Evolutionary conservation across 2,329 filamentous ascomycete genomes (phyloP), one percentile per base, ranked within the genome.

Genomic region (Ceratocystis smalleyi): DNA sequence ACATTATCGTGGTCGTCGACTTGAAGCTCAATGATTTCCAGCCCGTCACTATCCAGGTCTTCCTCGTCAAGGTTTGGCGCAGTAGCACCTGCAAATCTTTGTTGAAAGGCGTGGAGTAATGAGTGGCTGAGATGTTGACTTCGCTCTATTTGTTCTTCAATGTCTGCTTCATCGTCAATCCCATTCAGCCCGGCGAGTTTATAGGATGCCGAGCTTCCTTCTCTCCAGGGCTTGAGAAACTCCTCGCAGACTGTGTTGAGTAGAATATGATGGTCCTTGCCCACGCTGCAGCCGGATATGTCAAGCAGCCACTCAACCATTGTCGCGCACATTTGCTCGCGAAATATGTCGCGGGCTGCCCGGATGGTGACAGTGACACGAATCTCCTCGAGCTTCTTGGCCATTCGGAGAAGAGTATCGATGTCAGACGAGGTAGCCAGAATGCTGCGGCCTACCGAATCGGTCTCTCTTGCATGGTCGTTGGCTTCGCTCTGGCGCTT

Each of bases 311-410:
- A 99, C 70, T 96, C 91, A 63, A 99, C 87, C 67, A 99, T 92
- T 17, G 91, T 90, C n/a, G 89, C 91, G 70, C 91, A 96, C 95
- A 99, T 99, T 73, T 97, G 89, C 73, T 99, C 94, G 66, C 94
- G 83, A 75, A 97, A 99, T 0, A 91, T 97, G 74, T 99, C 94
- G 69, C 95, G 83, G 4, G 94, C 85, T 8, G 92, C 96, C 55
- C 94, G 84, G 67, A 99, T 91, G 0, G 94, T 99, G 60, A 96
- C 90, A 0, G 94, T 97, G 65, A 99, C 84, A 72, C 95, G 91
- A 73, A 99, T 96, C 67, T 95, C 86, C 74, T 99, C 94, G 68
- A 99, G 88, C 24, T 94, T 85, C 68, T 84, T 87, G 4, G 91
- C 89, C 74, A 94, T 91, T 15, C 77, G 77, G 17, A 99, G 78